Base-by-base conservation (phyloP, 768 basidiomycete species). In the Inosperma sp. region DNA sequence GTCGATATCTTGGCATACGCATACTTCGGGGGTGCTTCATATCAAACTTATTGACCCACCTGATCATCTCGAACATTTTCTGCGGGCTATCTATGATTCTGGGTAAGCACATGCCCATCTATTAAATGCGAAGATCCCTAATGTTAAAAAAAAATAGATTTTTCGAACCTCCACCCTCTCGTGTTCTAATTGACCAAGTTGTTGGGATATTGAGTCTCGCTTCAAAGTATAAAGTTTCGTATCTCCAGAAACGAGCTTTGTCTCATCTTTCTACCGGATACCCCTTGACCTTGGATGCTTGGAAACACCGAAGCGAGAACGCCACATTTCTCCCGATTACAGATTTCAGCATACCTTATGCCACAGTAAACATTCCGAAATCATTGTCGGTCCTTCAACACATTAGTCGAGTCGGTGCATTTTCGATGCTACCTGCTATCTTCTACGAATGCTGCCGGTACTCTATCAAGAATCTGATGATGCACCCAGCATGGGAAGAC, bases 381-480 rank as follows among this genome's bases (percentile, higher is more conserved):
- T 27, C 35, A 0, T 49, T 58, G 3, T 34, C 40, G 3, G 44
- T 59, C 2, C 49, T 59, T n/a, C 42, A 44, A 12, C 30, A 21
- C 0, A 30, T 55, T 2, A 16, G 31, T 3, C 25, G 47, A 12
- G 25, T 23, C 1, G 21, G 49, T 4, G 55, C 51, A 1, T 31
- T 13, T 1, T 62, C 56, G 61, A 27, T 59, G 2, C 37, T 59
- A 7, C 61, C 61, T 2, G 34, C 59, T 0, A 43, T 47, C 0
- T 40, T 58, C 10, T 62, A 62, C 14, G 58, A 62, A 37, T 58
- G 56, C 14, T 59, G 56, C 41, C 40, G 35, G 2, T 58, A 53
- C 7, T 47, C 56, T 23, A 8, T 55, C 8, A 35, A 58, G 3
- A 34, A 39, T 4, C 35, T 62, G 3, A 33, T 56, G 7, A 3